A percentile compares a stretch with the other conserved stretches of the same genome.
These are phyloP conservation scores for Juglanconis oblonga DNA, from an alignment of 2,329 filamentous ascomycete genomes.

Conservation along the genomic window DNA sequence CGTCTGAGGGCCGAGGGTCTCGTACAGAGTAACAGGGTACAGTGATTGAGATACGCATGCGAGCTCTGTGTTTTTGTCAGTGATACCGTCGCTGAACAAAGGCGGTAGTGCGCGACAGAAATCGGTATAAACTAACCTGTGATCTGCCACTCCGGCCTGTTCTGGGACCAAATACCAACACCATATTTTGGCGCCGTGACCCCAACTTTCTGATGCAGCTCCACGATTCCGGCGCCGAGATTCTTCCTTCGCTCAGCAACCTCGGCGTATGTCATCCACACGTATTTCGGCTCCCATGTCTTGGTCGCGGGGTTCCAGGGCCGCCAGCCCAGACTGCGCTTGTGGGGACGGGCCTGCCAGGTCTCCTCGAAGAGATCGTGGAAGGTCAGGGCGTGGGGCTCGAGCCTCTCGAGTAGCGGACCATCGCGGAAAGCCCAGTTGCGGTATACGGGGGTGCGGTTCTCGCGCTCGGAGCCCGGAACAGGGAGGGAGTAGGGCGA, in stretches of 20 bases:
- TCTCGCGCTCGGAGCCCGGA: constrained; percentile 69
- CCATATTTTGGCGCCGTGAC: constrained; percentile 66
- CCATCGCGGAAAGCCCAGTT: constrained; percentile 76
- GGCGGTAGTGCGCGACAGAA: background rate
- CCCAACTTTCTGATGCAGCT: constrained; percentile 73
- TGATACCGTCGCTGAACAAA: background rate
- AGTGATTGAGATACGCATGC: constrained; percentile 83
- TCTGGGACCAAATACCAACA: constrained; percentile 82
- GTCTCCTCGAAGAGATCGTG: constrained; percentile 79
- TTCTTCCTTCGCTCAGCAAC: constrained; percentile 77
- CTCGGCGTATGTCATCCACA: constrained; percentile 80
- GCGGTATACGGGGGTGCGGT: constrained; percentile 74
- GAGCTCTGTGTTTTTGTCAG: constrained; percentile 57
- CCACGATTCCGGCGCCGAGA: constrained; percentile 80
- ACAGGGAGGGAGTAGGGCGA: constrained; percentile 75
- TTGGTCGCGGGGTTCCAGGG: constrained; percentile 74
- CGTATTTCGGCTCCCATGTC: constrained; percentile 69
- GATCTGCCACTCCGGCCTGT: constrained; percentile 86
- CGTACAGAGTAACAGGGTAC: constrained; percentile 91
- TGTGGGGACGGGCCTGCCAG: constrained; percentile 60
- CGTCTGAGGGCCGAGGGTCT: constrained; percentile 86
- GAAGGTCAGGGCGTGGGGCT: constrained; percentile 67
- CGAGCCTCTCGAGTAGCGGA: constrained; percentile 66
- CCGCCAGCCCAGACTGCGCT: constrained; percentile 75
- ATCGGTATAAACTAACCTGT: constrained; percentile 48